Evolutionary conservation across 2,329 filamentous ascomycete genomes (phyloP), one percentile per base, ranked within the genome.

Genomic region (Phaeosphaeriaceae sp.): DNA sequence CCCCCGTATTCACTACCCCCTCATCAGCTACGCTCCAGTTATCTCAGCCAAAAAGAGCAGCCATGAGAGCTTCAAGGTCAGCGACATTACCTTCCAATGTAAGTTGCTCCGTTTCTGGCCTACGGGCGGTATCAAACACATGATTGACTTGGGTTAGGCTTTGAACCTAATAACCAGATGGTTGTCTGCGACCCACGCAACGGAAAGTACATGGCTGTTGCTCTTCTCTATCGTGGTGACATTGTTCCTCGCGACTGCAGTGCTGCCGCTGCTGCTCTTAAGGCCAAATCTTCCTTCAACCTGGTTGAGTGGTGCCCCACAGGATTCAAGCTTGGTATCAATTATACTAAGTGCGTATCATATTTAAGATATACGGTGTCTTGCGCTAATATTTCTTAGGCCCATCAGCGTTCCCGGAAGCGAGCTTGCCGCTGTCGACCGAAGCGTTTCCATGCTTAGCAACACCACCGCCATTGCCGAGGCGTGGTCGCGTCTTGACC

Each of bases 341-440:
- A 87, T 81, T 87, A 87, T 79, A 88, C 79, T 85, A 74, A 73
- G 70, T 72, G 49, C 44, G 70, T 64, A 11, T 15, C 1, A 11
- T 35, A 23, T 16, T n/a, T 2, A 2, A n/a, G 1, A 12, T 11
- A 34, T 39, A 38, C 6, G 2, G 7, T 6, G 13, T 2, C 23
- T 3, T 32, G 13, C 20, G 39, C 56, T 61, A 57, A 69, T 21
- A 15, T 30, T 83, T 79, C 68, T 95, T 82, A 90, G 92, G 75
- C 94, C 93, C 64, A 87, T 95, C 81, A 89, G 90, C 80, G 92
- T 97, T 50, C 94, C 92, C 68, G 95, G 96, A 78, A 93, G 93
- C 72, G 94, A 97, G 75, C 87, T 97, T 57, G 93, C 94, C 78
- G 92, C 96, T 82, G 93, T 97, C 77, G 90, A 94, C 85, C 93